Base-by-base conservation (phyloP, 306 rosid genomes). In the Gastrolobium bilobum region DNA sequence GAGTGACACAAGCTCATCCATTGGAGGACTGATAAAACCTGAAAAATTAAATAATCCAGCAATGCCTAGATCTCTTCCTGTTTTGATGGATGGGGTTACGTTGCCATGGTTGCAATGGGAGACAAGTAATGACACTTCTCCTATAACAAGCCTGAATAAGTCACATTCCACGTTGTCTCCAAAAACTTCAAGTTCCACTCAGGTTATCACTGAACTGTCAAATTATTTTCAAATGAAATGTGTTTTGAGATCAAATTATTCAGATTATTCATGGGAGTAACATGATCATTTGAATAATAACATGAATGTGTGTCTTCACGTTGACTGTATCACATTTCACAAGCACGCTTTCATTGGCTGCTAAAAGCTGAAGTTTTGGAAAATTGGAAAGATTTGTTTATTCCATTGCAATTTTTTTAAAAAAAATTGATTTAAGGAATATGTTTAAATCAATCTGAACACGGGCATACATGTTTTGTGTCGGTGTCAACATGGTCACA, bases 51-150 rank as follows among this genome's bases (percentile, higher is more conserved):
- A 46, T 33, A 77, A 84, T 82, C 96, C 92, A 20, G 70, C 86
- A 13, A 50, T 81, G 29, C 75, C 86, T 13, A 84, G 81, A 83
- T 69, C 90, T 85, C 84, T 84, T 85, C 91, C 97, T 47, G 86
- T 59, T 62, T 88, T 89, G 76, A 90, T 62, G 89, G 99, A 95
- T 38, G 99, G 97, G 64, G 85, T 93, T 81, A 66, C 81, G 4
- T 82, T 95, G 56, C 99, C 98, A 47, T 95, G 99, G 99, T 83
- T 96, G 87, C 90, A 87, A 85, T 95, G 99, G 99, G 99, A 95
- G 79, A 90, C 99, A 48, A 72, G 79, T 58, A 87, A 84, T 20
- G 98, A 93, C 15, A 76, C 83, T 69, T 77, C 93, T 77, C 89
- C 89, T 37, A 39, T 43, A 9, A 71, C 87, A 81, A 73, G 58